Evolutionary conservation across 2,329 filamentous ascomycete species (phyloP), one percentile per base, ranked within the genome.

Genomic region (Nectriaceae sp.): DNA sequence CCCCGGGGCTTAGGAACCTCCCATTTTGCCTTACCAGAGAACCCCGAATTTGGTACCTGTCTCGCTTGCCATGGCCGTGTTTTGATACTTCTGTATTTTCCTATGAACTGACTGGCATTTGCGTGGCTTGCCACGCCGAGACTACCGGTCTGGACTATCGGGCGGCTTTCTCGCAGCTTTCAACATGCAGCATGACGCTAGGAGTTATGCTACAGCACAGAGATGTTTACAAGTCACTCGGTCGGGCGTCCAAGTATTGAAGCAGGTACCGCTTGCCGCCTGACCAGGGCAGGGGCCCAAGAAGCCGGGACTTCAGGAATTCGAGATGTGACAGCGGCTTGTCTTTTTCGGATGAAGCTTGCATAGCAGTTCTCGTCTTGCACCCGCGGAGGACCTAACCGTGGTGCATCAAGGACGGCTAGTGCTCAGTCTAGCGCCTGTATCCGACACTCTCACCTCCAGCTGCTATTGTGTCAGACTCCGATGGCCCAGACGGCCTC

Each of bases 321-420:
- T 35, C 42, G 39, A 55, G 29, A 55, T 55, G 49, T 50, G 54
- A 57, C 55, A 53, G 54, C 55, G 54, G 55, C 57, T 42, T 29
- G 24, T 6, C 13, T 29, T 6, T 6, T 29, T 6, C 24, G 24
- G 13, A 29, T 29, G 24, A 29, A 29, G 13, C 24, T 6, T 6
- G 24, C 6, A 29, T 29, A 29, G 24, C 24, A 13, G 6, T 29
- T 29, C 24, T 29, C 24, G 24, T 29, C 24, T 29, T 29, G 24
- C 24, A 13, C 24, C 6, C 24, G 24, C 13, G 6, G 24, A 29
- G 13, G 6, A 29, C 24, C 24, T 6, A 29, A 29, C 24, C 24
- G 24, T 29, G 24, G 24, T 6, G 13, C 24, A 13, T 29, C 24
- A 6, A 6, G 6, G 24, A 29, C 24, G 24, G 13, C 24, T 6